phyloP scores from a whole-genome alignment of 768 basidiomycete species.

The Lactarius deliciosus region DNA sequence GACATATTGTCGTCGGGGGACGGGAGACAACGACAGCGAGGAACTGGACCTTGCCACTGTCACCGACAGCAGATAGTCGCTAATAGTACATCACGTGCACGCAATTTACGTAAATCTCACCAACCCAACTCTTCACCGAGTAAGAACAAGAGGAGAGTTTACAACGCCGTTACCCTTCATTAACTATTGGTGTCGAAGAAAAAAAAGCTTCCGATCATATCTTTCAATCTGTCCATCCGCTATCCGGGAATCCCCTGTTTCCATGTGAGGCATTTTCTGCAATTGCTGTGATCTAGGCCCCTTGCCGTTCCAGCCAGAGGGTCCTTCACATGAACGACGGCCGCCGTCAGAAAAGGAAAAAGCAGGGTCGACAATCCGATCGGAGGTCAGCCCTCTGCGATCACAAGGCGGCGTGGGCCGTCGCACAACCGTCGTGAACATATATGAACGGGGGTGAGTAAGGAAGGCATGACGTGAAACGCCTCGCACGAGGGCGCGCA shows the following conservation, averaged over 20 bases:
- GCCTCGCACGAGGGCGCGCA: slow-evolving; percentile 97
- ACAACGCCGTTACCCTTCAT: background rate
- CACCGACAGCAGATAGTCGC: background rate
- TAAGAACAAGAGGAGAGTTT: background rate
- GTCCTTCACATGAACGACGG: slow-evolving; percentile 81
- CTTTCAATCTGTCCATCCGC: slow-evolving; percentile 77
- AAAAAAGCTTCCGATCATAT: slow-evolving; percentile 47
- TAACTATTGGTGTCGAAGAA: background rate
- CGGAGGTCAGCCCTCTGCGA: slow-evolving; percentile 67
- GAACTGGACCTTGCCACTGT: background rate
- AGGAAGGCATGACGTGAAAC: slow-evolving; percentile 72
- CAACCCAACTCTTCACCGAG: background rate
- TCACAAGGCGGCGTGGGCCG: slow-evolving; percentile 78
- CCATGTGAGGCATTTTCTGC: slow-evolving; percentile 75
- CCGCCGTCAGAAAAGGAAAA: slow-evolving; percentile 91
- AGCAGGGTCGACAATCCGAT: slow-evolving; percentile 78
- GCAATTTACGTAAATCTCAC: slow-evolving; percentile 1
- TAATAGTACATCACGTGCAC: slow-evolving; percentile 15
- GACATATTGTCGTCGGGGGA: slow-evolving; percentile 11
- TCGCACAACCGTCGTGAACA: slow-evolving; percentile 85
- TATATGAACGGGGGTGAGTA: slow-evolving; percentile 67
- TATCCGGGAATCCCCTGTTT: slow-evolving; percentile 77
- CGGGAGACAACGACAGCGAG: background rate
- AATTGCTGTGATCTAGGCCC: slow-evolving; percentile 56
- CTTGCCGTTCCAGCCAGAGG: slow-evolving; percentile 77